Percentiles rank a stretch among this genome's conserved stretches.
Conservation (phyloP, 2,329 filamentous ascomycete species). For the Fusarium goolgardi region DNA sequence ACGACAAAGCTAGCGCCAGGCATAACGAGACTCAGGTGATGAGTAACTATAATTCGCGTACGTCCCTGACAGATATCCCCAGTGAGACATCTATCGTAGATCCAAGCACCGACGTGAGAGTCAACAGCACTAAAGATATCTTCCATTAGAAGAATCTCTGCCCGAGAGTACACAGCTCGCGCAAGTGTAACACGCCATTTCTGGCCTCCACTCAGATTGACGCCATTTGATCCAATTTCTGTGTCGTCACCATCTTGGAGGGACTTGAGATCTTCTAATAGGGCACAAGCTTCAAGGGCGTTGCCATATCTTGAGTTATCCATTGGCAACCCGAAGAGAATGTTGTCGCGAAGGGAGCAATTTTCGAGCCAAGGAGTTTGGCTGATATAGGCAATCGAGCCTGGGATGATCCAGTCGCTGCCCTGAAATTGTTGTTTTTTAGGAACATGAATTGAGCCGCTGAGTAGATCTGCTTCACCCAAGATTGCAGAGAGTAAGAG, state of each 20-base stretch:
- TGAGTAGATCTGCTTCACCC: slow-evolving; percentile 76
- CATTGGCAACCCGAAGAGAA: slow-evolving; percentile 78
- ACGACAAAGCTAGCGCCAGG: slow-evolving; percentile 78
- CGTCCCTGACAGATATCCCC: slow-evolving; percentile 74
- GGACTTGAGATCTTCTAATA: slow-evolving; percentile 79
- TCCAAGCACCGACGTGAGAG: slow-evolving; percentile 79
- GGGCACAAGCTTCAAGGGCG: slow-evolving; percentile 76
- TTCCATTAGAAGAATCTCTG: slow-evolving; percentile 79
- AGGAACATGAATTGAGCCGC: slow-evolving; percentile 68
- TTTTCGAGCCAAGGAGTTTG: slow-evolving; percentile 89
- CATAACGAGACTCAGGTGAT: slow-evolving; percentile 77
- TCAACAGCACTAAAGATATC: slow-evolving; percentile 87
- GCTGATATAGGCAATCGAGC: slow-evolving; percentile 76
- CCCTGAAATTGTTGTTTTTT: slow-evolving; percentile 61
- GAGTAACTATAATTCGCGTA: slow-evolving; percentile 83
- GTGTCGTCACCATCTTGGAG: slow-evolving; percentile 79
- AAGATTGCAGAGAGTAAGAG: slow-evolving; percentile 77
- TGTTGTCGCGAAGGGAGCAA: slow-evolving; percentile 78
- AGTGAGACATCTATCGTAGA: slow-evolving; percentile 78
- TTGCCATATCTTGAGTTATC: slow-evolving; percentile 74
- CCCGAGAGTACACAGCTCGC: slow-evolving; percentile 80
- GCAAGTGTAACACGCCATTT: slow-evolving; percentile 84
- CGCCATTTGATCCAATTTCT: slow-evolving; percentile 84
- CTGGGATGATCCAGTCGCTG: slow-evolving; percentile 74
- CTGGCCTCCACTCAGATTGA: slow-evolving; percentile 85